Conservation (phyloP, 768 basidiomycete genomes). For the Lactarius psammicola region DNA sequence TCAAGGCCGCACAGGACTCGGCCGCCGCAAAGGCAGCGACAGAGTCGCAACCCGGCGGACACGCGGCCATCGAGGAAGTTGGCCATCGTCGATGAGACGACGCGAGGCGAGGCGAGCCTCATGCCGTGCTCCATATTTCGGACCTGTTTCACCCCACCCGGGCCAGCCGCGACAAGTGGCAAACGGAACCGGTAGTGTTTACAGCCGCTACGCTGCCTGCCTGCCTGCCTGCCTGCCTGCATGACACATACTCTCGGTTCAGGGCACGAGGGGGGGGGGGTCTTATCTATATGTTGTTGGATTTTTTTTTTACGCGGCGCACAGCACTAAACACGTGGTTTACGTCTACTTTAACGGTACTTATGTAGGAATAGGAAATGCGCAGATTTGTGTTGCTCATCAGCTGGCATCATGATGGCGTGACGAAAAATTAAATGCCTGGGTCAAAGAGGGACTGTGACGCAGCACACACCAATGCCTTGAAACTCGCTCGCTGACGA, state of each 20-base stretch:
- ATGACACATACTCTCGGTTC: background rate
- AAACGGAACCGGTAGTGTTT: background rate
- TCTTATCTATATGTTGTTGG: background rate
- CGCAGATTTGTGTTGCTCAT: too few species aligned
- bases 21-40: conserved; percentile 9
- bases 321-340: background rate
- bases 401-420: background rate
- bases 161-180: background rate
- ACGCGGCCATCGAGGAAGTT: conserved; percentile 19
- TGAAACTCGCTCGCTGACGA: too few species aligned
- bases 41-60: conserved; percentile 7
- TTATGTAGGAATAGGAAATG: conserved; percentile 1
- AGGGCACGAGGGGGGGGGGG: background rate
- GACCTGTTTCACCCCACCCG: background rate
- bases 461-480: too few species aligned
- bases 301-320: background rate
- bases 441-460: too few species aligned
- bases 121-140: background rate
- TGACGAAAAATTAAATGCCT: too few species aligned
- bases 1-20: conserved; percentile 49
- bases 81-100: background rate
- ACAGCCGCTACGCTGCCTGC: background rate
- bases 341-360: background rate
- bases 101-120: background rate
- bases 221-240: background rate